Conservation (phyloP, 78 protist genomes). For the Trichosphaerium sp. region DNA sequence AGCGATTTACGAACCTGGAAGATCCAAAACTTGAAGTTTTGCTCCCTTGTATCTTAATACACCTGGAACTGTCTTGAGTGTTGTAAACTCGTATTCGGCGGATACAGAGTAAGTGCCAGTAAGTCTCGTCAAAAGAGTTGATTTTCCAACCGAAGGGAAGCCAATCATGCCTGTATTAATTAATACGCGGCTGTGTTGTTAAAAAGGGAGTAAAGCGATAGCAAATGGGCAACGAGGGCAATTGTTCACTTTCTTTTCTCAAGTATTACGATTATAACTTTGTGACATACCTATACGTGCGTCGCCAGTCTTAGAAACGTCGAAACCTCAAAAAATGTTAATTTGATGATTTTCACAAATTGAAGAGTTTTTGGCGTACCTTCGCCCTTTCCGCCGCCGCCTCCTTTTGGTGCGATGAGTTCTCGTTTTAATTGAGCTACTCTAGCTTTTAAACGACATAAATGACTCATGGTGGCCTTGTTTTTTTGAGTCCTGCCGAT, state of each 20-base stretch:
- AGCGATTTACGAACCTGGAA: slow-evolving; percentile 37
- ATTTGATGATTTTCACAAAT: neutral
- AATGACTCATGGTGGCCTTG: slow-evolving; percentile 81
- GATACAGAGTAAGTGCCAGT: slow-evolving; percentile 73
- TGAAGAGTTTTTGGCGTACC: neutral
- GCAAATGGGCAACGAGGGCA: neutral
- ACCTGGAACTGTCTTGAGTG: slow-evolving; percentile 98
- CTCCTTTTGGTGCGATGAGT: slow-evolving; percentile 36
- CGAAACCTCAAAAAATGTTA: slow-evolving; percentile 88
- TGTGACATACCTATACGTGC: slow-evolving; percentile 55
- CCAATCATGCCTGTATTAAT: slow-evolving; percentile 39
- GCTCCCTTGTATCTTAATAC: slow-evolving; percentile 85
- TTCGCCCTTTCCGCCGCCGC: slow-evolving; percentile 36
- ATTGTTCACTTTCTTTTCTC: slow-evolving; percentile 49
- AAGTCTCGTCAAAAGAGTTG: slow-evolving; percentile 86
- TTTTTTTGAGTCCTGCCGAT: slow-evolving; percentile 95
- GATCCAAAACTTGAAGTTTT: slow-evolving; percentile 86
- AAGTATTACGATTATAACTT: slow-evolving; percentile 79
- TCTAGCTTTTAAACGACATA: slow-evolving; percentile 84
- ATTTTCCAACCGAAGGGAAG: slow-evolving; percentile 98
- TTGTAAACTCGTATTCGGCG: slow-evolving; percentile 98
- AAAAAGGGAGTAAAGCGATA: neutral
- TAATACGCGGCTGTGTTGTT: neutral
- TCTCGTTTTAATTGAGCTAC: slow-evolving; percentile 72
- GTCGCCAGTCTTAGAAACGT: slow-evolving; percentile 70